Evolutionary conservation across 176 grass and related monocot species (phyloP).

Genomic region (Phragmites australis): DNA sequence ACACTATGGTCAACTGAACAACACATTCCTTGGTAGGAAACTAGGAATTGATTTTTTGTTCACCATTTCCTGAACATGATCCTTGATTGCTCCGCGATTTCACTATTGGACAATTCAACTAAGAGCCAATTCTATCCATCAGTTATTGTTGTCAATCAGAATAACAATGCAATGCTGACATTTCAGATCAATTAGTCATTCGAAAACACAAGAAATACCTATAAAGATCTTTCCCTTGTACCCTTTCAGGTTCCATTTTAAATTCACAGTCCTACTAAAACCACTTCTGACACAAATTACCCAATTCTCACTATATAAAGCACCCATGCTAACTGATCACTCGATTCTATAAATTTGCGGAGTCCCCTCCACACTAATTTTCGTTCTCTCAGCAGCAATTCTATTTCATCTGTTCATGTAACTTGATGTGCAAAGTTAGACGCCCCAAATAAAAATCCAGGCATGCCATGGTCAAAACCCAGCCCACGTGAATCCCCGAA

Average conservation of each 20-base stretch:
- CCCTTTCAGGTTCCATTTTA: neutral
- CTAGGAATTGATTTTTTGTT: neutral
- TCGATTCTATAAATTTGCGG: neutral
- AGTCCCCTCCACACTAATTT: neutral
- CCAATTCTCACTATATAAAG: neutral
- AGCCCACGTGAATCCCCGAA: neutral
- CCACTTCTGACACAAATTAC: neutral
- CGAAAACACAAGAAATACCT: slow-evolving; percentile 1
- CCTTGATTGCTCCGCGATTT: neutral
- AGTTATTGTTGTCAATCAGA: neutral
- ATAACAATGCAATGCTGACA: neutral
- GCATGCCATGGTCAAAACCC: neutral
- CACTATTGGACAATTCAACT: neutral
- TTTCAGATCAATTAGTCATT: too few species aligned
- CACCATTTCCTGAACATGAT: neutral
- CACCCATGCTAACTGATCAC: neutral
- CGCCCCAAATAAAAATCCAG: neutral
- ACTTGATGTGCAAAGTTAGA: neutral
- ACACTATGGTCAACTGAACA: neutral
- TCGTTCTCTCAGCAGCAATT: neutral
- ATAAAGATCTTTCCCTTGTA: neutral
- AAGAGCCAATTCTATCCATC: neutral
- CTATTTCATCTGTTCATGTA: neutral
- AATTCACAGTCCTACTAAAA: neutral
- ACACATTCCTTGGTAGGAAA: neutral